Evolutionary conservation across 257 asterid genomes (phyloP).

Genomic region (Primulina tabacum): DNA sequence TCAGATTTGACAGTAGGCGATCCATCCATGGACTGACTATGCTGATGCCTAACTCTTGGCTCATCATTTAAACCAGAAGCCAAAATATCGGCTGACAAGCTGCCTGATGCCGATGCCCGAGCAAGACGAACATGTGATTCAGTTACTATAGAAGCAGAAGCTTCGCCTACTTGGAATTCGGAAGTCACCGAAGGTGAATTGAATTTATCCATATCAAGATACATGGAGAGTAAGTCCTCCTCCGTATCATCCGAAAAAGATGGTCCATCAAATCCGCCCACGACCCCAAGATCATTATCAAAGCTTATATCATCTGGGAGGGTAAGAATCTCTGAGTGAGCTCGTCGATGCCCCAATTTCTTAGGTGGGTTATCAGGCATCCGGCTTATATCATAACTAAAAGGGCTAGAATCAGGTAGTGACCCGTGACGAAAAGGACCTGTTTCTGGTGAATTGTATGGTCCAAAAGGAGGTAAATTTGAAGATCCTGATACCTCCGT

Average conservation of each 20-base stretch:
- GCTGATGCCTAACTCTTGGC: slow-evolving; percentile 87
- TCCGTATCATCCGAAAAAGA: slow-evolving; percentile 82
- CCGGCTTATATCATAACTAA: slow-evolving; percentile 77
- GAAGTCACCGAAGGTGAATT: slow-evolving; percentile 74
- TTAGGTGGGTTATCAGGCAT: slow-evolving; percentile 91
- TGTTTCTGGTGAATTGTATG: slow-evolving; percentile 48
- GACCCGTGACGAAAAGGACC: slow-evolving; percentile 56
- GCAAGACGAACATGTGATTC: slow-evolving; percentile 46
- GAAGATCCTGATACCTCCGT: slow-evolving; percentile 52
- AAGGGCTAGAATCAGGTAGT: slow-evolving; percentile 48
- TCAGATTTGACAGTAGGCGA: slow-evolving; percentile 79
- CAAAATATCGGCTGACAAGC: slow-evolving; percentile 35
- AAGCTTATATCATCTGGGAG: slow-evolving; percentile 95
- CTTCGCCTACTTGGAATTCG: slow-evolving; percentile 60
- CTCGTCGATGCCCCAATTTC: slow-evolving; percentile 83
- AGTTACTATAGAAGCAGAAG: slow-evolving; percentile 46
- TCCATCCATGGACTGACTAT: slow-evolving; percentile 99
- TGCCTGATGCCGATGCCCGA: slow-evolving; percentile 28
- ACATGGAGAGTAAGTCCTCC: slow-evolving; percentile 75
- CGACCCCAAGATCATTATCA: slow-evolving; percentile 89
- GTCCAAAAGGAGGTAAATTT: slow-evolving; percentile 61
- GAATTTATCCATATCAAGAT: slow-evolving; percentile 84
- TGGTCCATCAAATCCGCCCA: slow-evolving; percentile 90
- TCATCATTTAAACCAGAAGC: slow-evolving; percentile 39
- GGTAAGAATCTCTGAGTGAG: slow-evolving; percentile 88